A percentile compares a stretch with the other conserved stretches of the same genome.
phyloP scores from a whole-genome alignment of 306 rosid genomes.

The Pyrus communis region DNA sequence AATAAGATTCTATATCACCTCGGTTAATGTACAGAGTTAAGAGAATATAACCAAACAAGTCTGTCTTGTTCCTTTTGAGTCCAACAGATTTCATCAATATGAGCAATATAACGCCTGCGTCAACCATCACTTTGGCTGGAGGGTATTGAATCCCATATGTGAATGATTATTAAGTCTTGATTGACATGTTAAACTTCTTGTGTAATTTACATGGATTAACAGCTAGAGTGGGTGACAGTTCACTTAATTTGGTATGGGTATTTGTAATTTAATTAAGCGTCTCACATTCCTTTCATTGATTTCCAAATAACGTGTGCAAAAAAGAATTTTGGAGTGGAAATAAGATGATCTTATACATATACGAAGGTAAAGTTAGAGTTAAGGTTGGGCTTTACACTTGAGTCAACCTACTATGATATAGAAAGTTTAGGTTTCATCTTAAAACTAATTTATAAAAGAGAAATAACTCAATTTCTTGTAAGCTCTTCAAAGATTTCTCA shows the following conservation, averaged over 20 bases:
- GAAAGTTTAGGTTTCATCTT: rapidly evolving
- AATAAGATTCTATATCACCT: not conserved
- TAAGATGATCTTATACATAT: not conserved
- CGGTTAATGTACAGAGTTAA: not conserved
- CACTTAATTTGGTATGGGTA: not conserved
- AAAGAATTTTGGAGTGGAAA: not conserved
- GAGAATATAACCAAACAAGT: not conserved
- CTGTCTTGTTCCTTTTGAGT: not conserved
- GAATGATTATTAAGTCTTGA: not conserved
- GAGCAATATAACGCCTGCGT: not conserved
- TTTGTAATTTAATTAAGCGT: not conserved
- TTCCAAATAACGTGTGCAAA: not conserved
- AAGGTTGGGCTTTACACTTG: not conserved
- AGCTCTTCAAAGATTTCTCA: not conserved
- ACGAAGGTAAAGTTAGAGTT: not conserved
- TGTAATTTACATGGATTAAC: not conserved
- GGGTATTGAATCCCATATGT: not conserved
- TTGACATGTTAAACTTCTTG: not conserved
- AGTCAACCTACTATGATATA: not conserved
- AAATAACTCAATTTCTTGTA: too few relatives aligned
- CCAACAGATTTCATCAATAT: not conserved
- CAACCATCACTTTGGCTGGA: not conserved
- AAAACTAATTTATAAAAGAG: too few relatives aligned
- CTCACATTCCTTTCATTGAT: not conserved
- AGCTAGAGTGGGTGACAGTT: not conserved